Base-by-base conservation (phyloP, 163 green algal species). In the Scenedesmus sp. region DNA sequence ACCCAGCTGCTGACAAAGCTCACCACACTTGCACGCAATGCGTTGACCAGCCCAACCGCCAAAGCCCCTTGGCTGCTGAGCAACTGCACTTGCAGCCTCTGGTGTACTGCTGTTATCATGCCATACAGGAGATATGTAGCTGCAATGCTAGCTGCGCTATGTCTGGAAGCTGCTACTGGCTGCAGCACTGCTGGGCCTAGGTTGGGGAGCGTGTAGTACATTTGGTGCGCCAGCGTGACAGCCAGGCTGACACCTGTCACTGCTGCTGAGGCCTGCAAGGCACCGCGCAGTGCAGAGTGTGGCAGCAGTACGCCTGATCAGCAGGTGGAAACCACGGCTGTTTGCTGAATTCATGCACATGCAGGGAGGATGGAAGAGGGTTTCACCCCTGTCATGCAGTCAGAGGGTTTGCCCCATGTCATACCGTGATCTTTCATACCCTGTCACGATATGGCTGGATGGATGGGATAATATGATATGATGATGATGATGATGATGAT, bases 11-110 rank as follows among this genome's bases (percentile, higher is more conserved):
- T 85, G 0, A 86, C 46, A 65, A 81, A 59, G 3, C 49, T 82
- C 2, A 91, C 86, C 44, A 91, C 73, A 46, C 49, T 61, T 2
- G 86, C 86, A 22, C 86, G 73, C 20, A 80, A 40, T 33, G 86
- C 86, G 73, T 91, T 91, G 24, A 91, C 86, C 35, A 91, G 72
- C 15, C 86, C 86, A 30, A 91, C 86, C 10, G 73, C 20, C 86
- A 91, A 51, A 6, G 86, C 86, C 20, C 86, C 86, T 30, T 91
- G 86, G 59, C 73, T 91, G 20, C 73, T 37, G 9, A 85, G 76
- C n/a, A 91, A 20, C 37, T 13, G 42, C 35, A 91, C 49, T 37
- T 91, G 61, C 83, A 81, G 83, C 61, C 44, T n/a, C 22, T 86
- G 59, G 76, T 91, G 86, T n/a, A 37, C 86, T 81, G 86, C 76